Conservation (phyloP, 2,329 filamentous ascomycete genomes). For the Coleophoma crateriformis region DNA sequence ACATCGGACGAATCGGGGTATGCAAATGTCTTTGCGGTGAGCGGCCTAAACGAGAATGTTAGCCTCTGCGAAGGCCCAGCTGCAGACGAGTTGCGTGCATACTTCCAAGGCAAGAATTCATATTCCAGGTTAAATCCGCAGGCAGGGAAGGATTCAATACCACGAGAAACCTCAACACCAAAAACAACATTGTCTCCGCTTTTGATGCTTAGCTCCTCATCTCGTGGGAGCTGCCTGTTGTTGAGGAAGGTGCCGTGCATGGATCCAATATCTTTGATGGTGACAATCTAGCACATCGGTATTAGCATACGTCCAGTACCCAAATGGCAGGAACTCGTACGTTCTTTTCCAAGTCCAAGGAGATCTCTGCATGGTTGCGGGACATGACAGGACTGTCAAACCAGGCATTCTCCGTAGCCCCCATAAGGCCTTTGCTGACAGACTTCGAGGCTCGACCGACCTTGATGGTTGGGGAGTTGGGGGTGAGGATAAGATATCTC, state of each 20-base stretch:
- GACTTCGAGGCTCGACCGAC: slow-evolving; percentile 43
- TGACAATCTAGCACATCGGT: slow-evolving; percentile 28
- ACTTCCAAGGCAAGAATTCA: slow-evolving; percentile 19
- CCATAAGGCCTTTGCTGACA: slow-evolving; percentile 34
- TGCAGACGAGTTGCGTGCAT: slow-evolving; percentile 8
- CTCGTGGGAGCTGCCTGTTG: slow-evolving; percentile 30
- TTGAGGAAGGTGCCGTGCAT: slow-evolving; percentile 59
- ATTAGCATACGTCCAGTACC: slow-evolving; percentile 11
- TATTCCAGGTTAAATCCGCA: slow-evolving; percentile 22
- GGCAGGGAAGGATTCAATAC: slow-evolving; percentile 30
- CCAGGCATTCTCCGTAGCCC: slow-evolving; percentile 51
- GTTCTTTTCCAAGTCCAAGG: slow-evolving; percentile 35
- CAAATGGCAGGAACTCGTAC: slow-evolving; percentile 28
- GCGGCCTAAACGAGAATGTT: slow-evolving; percentile 4
- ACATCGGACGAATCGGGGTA: slow-evolving; percentile 22
- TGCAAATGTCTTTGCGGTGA: slow-evolving; percentile 13
- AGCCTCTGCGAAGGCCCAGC: background rate
- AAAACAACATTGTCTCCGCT: slow-evolving; percentile 36
- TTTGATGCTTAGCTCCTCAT: slow-evolving; percentile 22
- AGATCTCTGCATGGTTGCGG: slow-evolving; percentile 55
- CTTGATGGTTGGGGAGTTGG: slow-evolving; percentile 6
- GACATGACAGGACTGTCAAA: slow-evolving; percentile 71
- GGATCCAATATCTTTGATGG: slow-evolving; percentile 48
- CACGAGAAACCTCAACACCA: slow-evolving; percentile 43
- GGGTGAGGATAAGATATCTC: slow-evolving; percentile 17